Conservation (phyloP, 441 rosid genomes). For the Pelargonium myrrhifolium region DNA sequence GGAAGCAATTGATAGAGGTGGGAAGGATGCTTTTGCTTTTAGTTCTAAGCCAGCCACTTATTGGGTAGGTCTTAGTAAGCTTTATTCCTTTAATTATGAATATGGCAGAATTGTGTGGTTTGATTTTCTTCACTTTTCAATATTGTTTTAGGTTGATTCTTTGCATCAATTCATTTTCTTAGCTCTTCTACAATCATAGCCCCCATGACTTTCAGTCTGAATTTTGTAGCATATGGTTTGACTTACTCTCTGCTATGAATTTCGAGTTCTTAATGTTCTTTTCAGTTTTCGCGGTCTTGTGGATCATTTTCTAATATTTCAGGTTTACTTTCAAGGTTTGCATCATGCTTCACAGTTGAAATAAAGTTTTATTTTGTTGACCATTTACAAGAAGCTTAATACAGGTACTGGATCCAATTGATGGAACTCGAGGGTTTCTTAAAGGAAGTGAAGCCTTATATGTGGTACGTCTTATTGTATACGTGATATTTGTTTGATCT, state of each 20-base stretch:
- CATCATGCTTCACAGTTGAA: constrained; percentile 10
- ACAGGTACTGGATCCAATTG: constrained; percentile 88
- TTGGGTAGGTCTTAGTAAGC: constrained; percentile 47
- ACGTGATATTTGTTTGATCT: background rate
- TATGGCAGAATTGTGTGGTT: background rate
- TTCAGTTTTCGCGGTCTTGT: background rate
- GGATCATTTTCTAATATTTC: constrained; percentile 1
- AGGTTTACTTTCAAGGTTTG: constrained; percentile 11
- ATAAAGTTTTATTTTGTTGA: constrained; percentile 6
- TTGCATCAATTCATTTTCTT: background rate
- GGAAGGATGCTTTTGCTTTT: constrained; percentile 43
- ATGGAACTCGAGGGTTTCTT: constrained; percentile 80
- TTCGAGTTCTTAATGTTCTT: constrained; percentile 4
- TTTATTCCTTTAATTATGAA: background rate
- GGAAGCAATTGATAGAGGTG: constrained; percentile 86
- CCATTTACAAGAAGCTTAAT: constrained; percentile 17
- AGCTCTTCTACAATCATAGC: background rate
- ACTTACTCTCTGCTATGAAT: constrained; percentile 7
- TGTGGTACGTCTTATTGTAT: constrained; percentile 48
- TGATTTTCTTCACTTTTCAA: background rate
- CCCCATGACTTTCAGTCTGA: background rate
- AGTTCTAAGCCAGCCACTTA: constrained; percentile 69
- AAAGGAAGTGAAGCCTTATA: constrained; percentile 65
- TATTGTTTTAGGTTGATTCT: background rate
- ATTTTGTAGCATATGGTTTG: background rate